Evolutionary conservation across 768 basidiomycete species (phyloP), one percentile per base, ranked within the genome.

Genomic region (Russula sp.): DNA sequence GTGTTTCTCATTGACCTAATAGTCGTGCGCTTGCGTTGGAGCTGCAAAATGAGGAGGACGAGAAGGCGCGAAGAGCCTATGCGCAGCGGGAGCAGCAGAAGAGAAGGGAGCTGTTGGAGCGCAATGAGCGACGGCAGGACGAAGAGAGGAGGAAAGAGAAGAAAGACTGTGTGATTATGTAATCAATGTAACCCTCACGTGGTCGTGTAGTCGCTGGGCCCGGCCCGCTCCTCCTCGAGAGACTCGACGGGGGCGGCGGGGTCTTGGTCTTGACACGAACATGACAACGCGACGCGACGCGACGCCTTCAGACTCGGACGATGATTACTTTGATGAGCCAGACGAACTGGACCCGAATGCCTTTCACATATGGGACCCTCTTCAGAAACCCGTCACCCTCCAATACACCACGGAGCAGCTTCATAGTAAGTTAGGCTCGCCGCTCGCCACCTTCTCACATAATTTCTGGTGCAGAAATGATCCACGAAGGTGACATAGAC

Each of bases 21-120:
- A 92, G 88, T 68, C 79, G 77, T 38, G 83, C 80, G 7, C 77
- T 95, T 0, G 93, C 93, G 4, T 78, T 77, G 50, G 86, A 86
- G 63, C 74, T 97, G 2, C 93, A 95, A 70, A 82, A 81, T 0
- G 89, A 93, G 65, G 93, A 95, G 72, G 85, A 95, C 47, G 78
- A 77, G 3, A 73, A 58, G 10, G 73, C 73, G 11, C 72, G 70
- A 9, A 69, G 70, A 7, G 57, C 63, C 10, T 65, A 75, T 7
- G 81, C 79, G 0, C 75, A 75, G 4, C 56, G 71, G 34, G 63
- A 70, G 42, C 70, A 73, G 36, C 70, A 72, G 43, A 71, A 66
- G 59, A 61, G 65, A 57, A 67, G 48, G 16, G 59, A 60, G 18
- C 39, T 18, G 8, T 11, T 22, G 22, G n/a, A 22, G 29, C 36